A percentile compares a stretch with the other conserved stretches of the same genome.
Conservation (phyloP, 371 early-diverging fungal genomes). For the Vavraia culicis region DNA sequence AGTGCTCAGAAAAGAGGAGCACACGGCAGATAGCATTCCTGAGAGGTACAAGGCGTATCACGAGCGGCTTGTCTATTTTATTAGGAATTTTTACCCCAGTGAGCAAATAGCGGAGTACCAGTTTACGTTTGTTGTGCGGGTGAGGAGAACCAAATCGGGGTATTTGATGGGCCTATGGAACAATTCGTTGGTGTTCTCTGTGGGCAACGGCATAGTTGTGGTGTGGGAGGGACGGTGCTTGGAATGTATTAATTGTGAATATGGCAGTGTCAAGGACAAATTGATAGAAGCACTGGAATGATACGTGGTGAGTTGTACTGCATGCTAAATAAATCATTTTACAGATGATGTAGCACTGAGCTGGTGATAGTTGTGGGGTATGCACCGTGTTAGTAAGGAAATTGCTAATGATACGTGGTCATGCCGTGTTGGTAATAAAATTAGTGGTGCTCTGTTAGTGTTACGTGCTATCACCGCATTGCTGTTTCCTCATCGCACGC, state of each 20-base stretch:
- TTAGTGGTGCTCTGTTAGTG: too few species aligned
- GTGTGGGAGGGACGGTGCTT: conserved; percentile 15
- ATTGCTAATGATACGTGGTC: too few species aligned
- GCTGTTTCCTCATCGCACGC: too few species aligned
- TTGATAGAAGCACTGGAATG: neutral
- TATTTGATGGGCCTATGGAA: conserved; percentile 30
- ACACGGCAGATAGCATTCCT: conserved; percentile 26
- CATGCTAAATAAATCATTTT: conserved; percentile 7
- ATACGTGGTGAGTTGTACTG: conserved; percentile 6
- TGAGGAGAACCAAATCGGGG: conserved; percentile 32
- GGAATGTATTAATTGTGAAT: conserved; percentile 14
- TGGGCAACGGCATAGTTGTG: conserved; percentile 27
- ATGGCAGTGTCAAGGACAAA: conserved; percentile 6
- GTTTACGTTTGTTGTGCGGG: conserved; percentile 22
- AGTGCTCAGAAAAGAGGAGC: conserved; percentile 32
- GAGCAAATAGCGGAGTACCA: neutral
- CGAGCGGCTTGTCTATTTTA: conserved; percentile 23
- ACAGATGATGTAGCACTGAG: conserved; percentile 10
- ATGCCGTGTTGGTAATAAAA: too few species aligned
- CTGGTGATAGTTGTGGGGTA: conserved; percentile 3
- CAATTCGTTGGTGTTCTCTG: conserved; percentile 34
- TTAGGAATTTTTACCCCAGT: conserved; percentile 14
- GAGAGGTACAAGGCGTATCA: conserved; percentile 1
- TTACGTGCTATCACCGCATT: too few species aligned
- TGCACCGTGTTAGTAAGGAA: too few species aligned